Conservation (phyloP, 169 alveolate species). For the Pseudocohnilembus persalinus region DNA sequence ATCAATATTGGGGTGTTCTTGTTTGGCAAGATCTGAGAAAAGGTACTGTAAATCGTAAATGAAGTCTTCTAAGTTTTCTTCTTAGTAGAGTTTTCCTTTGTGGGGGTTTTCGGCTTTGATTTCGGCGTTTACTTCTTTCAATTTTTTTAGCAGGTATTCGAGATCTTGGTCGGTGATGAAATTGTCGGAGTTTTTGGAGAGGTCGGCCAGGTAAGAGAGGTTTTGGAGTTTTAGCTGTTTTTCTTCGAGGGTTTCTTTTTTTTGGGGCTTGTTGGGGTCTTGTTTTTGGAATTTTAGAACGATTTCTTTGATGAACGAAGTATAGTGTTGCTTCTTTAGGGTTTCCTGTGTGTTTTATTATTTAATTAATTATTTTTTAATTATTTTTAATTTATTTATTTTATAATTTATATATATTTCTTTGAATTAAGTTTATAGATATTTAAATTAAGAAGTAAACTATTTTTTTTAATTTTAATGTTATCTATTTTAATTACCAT, state of each 20-base stretch:
- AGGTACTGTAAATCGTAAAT: neutral
- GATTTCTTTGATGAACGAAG: neutral
- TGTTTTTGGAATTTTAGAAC: neutral
- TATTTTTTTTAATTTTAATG: no score
- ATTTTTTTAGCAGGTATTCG: neutral
- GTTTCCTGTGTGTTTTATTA: no score
- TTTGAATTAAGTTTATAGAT: no score
- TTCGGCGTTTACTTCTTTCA: neutral
- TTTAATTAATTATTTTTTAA: no score
- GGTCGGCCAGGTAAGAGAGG: neutral
- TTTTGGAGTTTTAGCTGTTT: neutral
- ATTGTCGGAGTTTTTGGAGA: neutral
- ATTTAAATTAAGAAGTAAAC: no score
- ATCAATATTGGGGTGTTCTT: no score
- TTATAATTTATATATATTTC: no score
- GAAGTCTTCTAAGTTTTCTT: neutral
- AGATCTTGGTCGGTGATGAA: neutral
- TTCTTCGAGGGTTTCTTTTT: neutral
- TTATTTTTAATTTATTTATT: no score
- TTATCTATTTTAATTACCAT: no score
- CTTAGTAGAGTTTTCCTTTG: neutral
- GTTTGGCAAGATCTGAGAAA: no score
- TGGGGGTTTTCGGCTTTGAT: neutral
- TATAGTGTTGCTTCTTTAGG: no score
- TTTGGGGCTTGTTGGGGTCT: neutral